Base-by-base conservation (phyloP, 176 grass and related monocot species). In the Stipa capillata region DNA sequence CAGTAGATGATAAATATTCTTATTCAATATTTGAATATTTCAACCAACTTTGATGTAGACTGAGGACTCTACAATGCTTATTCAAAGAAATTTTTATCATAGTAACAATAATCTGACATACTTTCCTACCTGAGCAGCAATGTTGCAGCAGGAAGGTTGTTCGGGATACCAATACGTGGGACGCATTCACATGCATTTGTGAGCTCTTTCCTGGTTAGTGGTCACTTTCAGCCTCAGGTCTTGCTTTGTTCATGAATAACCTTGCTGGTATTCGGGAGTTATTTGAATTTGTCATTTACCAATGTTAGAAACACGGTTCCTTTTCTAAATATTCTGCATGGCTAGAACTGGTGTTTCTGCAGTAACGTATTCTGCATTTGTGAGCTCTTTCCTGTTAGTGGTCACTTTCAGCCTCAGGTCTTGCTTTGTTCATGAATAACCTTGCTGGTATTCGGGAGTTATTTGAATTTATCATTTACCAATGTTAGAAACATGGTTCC, bases 121-220 rank as follows among this genome's bases (percentile, higher is more conserved):
- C n/a, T n/a, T 88, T 70, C 37, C 61, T 82, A 85, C 66, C 34
- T 80, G n/a, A n/a, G 79, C 92, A 98, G 92, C 83, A 98, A 98
- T 85, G 95, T 94, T 79, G 89, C 85, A 20, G 95, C 95, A 34
- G 95, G 92, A 83, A 92, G 84, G 74, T 56, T 98, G 78, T 98
- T 98, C 83, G 95, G 95, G 36, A 98, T 98, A 92, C 95, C 95
- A 29, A 79, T 98, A 84, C 95, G 91, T 52, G 95, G 92, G 69
- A 98, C 95, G 40, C 95, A 98, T 87, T 98, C 95, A 58, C 95
- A 98, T 94, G 95, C 95, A 52, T 98, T 94, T 74, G 92, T 98
- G 61, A 98, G 95, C 81, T 98, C 95, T 15, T 98, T 86, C 77
- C 85, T 94, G 89, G 92, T 97, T 10, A 86, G 93, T 88, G 59